phyloP scores from a whole-genome alignment of 169 alveolate genomes.

The Theileria annulata region DNA sequence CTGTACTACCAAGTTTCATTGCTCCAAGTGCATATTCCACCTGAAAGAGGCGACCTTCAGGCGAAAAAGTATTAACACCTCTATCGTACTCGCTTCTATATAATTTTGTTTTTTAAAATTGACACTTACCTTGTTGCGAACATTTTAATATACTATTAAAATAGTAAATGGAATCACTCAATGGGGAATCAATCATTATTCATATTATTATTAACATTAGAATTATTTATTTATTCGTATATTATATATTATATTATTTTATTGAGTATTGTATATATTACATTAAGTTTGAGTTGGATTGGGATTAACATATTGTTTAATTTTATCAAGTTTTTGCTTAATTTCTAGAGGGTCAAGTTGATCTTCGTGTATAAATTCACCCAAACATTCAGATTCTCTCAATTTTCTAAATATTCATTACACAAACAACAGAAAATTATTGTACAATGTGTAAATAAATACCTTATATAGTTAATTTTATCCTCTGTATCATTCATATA shows the following conservation, averaged over 20 bases:
- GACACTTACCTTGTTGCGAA: conserved; percentile 61
- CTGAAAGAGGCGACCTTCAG: conserved; percentile 96
- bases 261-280: background rate
- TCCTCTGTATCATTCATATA: conserved; percentile 40
- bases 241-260: too few species aligned
- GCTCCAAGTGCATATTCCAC: conserved; percentile 96
- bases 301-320: conserved; percentile 40
- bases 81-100: conserved; percentile 96
- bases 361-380: conserved; percentile 47
- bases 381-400: conserved; percentile 58
- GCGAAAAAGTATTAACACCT: conserved; percentile 98
- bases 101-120: background rate
- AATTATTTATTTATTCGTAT: background rate
- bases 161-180: background rate
- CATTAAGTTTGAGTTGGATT: background rate
- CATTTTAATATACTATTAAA: conserved; percentile 22
- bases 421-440: background rate
- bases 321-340: conserved; percentile 26
- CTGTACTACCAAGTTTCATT: conserved; percentile 96
- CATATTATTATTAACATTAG: too few species aligned
- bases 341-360: conserved; percentile 47
- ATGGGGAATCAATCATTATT: conserved; percentile 17
- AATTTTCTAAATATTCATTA: conserved; percentile 16
- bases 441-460: background rate
- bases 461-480: conserved; percentile 66